Base-by-base conservation (phyloP, 306 rosid genomes). In the Prunus mira region DNA sequence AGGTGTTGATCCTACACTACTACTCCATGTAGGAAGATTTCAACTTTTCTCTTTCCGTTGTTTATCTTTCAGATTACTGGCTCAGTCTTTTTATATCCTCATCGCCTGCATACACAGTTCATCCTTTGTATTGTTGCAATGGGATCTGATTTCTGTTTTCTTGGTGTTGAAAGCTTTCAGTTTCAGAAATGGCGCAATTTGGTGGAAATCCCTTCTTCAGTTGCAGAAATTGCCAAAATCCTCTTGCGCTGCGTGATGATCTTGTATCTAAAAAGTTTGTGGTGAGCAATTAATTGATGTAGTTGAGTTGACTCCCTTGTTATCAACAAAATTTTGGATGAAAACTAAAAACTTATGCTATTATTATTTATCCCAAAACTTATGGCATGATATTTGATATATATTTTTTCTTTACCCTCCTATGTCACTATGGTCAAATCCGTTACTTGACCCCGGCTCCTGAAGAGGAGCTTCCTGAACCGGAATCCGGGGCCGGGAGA, bases 211-310 rank as follows among this genome's bases (percentile, higher is more conserved):
- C 83, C 41, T 67, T 56, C 55, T 81, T 61, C 81, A 72, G 61
- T 71, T 79, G 82, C 75, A 67, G 50, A 70, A 78, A 58, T 45
- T 85, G 89, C 65, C 12, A 54, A 30, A 86, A 79, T 64, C 84
- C 84, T 4, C 67, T 85, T 12, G 89, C 83, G 34, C 71, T 63
- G 32, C 82, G 57, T 10, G 64, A 71, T 3, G 76, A 82, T 43
- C 84, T 82, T 43, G 65, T 80, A 28, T 82, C 89, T 41, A 85
- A 85, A 69, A 61, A 49, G 7, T 79, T 8, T 66, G 1, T 9
- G 89, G 86, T 85, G 20, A 67, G 66, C 13, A 49, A 55, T 17
- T 15, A 38, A 56, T 5, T 24, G 25, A 25, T 60, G 17, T 25
- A 60, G 13, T 25, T 24, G 6, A 24, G 3, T 60, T 15, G 3